phyloP scores from a whole-genome alignment of 2,329 filamentous ascomycete genomes.

The Pseudogymnoascus destructans region DNA sequence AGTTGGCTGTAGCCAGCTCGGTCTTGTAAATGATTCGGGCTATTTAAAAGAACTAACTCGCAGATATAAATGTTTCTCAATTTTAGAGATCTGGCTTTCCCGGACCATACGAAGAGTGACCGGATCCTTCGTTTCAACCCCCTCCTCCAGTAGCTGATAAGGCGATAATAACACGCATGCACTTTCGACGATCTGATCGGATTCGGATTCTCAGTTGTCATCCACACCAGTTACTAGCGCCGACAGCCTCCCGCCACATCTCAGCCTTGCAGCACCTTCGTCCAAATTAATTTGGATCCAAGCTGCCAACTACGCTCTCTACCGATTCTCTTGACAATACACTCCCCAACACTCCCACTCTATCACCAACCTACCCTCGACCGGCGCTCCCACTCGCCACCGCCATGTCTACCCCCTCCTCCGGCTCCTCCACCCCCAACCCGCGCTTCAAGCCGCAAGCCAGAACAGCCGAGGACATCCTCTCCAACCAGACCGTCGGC shows the following conservation, averaged over 20 bases:
- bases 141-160: neutral
- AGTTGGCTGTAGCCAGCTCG: neutral
- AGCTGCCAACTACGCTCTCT: neutral
- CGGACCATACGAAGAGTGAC: neutral
- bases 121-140: neutral
- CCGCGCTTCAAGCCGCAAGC: slow-evolving; percentile 24
- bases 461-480: slow-evolving; percentile 24
- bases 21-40: neutral
- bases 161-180: slow-evolving; percentile 3
- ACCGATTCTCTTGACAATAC: neutral
- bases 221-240: neutral
- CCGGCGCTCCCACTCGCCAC: neutral
- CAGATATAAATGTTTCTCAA: neutral
- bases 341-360: neutral
- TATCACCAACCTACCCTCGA: neutral
- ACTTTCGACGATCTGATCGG: neutral
- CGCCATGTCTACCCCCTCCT: slow-evolving; percentile 17
- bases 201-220: neutral
- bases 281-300: slow-evolving; percentile 7
- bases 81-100: neutral
- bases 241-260: slow-evolving; percentile 5
- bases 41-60: slow-evolving; percentile 1
- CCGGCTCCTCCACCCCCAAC: slow-evolving; percentile 23
- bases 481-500: slow-evolving; percentile 45
- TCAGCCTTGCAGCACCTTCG: neutral